Evolutionary conservation across 1,284 basidiomycete species (phyloP), one percentile per base, ranked within the genome.

Genomic region (Thecaphora frezii): DNA sequence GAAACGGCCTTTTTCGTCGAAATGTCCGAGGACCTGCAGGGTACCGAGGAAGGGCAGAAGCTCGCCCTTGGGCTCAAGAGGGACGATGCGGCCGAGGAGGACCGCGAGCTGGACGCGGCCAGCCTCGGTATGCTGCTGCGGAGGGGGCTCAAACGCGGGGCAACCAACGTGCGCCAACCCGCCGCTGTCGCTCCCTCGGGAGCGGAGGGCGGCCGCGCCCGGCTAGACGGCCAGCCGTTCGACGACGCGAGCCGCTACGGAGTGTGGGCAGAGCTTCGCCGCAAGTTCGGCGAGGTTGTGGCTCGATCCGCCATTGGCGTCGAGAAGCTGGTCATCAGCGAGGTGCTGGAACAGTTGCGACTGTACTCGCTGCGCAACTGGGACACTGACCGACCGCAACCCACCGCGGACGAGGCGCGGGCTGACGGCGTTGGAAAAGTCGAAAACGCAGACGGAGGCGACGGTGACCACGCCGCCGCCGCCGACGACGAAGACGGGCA

Each of bases 61-160:
- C 41, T 66, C 1, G 56, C 57, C 3, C 30, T 56, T 25, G 57
- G 64, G 0, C 46, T 63, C 49, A 39, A 54, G 26, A 44, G 36
- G 42, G 69, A 68, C 24, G 51, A 68, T 19, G 51, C 22, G 13
- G 61, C 37, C 12, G 56, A 69, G 41, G 54, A 65, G 33, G 60
- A 63, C 43, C 18, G 56, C 1, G 69, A 73, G 51, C 37, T 78
- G 8, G 75, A 77, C 44, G 66, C 68, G 2, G 74, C 72, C 2
- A 66, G 54, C 46, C 45, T 78, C 25, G 69, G 69, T 0, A 56
- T 48, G 37, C 44, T 74, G 44, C 43, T 74, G 5, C 49, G 74
- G 21, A 37, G 69, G 12, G 67, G 73, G 1, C 39, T 76, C 24
- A 69, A 71, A 52, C 47, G 67, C 9, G 66, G 72, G 21, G 66